Conservation (phyloP, 345 rosid species). For the Trapa bicornis region DNA sequence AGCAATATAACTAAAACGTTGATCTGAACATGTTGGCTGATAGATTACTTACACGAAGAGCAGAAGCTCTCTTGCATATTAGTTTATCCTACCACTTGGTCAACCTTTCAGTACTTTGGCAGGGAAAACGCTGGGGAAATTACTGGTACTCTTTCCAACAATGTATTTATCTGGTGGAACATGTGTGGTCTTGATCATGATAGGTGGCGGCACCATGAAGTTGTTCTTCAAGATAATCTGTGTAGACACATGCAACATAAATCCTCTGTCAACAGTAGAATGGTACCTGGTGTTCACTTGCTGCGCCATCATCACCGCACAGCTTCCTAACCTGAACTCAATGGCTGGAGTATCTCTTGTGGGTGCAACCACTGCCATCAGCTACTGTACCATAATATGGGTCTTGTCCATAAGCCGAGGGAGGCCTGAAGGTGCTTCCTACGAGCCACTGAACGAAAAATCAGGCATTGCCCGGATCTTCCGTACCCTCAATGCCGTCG, state of each 20-base stretch:
- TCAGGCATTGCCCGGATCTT: slow-evolving; percentile 6
- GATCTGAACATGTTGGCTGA: not conserved
- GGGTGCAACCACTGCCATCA: slow-evolving; percentile 26
- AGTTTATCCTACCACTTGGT: too few species aligned
- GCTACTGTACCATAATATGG: slow-evolving; percentile 27
- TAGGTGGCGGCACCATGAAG: slow-evolving; percentile 24
- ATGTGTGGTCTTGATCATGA: slow-evolving; percentile 22
- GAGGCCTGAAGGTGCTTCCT: slow-evolving; percentile 20
- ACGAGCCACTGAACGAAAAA: slow-evolving; percentile 11
- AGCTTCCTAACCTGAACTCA: slow-evolving; percentile 40
- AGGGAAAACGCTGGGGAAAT: slow-evolving; percentile 23
- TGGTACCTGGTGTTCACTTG: slow-evolving; percentile 33
- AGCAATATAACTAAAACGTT: too few species aligned
- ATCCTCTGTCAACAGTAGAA: slow-evolving; percentile 16
- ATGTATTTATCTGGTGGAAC: slow-evolving; percentile 27
- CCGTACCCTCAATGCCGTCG: slow-evolving; percentile 20
- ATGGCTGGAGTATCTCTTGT: slow-evolving; percentile 21
- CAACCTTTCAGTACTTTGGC: not conserved
- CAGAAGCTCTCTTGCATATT: not conserved
- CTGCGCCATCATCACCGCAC: slow-evolving; percentile 24
- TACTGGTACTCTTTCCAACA: slow-evolving; percentile 24
- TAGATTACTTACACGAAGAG: too few species aligned
- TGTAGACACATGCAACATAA: not conserved
- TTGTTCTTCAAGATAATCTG: slow-evolving; percentile 23
- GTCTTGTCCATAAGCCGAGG: slow-evolving; percentile 20